Evolutionary conservation across 768 basidiomycete genomes (phyloP).

Genomic region (Xanthoconium stramineum): DNA sequence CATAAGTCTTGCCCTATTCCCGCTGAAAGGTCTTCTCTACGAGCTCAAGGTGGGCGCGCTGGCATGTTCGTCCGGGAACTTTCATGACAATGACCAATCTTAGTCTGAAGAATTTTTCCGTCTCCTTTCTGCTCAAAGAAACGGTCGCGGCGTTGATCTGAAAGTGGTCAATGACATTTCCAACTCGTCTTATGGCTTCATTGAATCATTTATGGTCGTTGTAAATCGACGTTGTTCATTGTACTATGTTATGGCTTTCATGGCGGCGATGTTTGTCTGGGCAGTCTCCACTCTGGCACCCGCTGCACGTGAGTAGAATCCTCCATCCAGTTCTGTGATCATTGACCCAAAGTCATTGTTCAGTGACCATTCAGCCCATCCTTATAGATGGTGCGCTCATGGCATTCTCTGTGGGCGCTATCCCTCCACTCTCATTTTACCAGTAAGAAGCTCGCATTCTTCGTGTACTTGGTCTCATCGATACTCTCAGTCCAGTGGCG

Average conservation of each 20-base stretch:
- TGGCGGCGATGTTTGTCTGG: conserved; percentile 8
- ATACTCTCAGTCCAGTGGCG: conserved; percentile 6
- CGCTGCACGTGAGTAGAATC: conserved; percentile 10
- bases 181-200: conserved; percentile 5
- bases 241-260: conserved; percentile 5
- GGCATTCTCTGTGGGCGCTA: conserved; percentile 15
- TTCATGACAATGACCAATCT: background rate
- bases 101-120: conserved; percentile 21
- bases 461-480: background rate
- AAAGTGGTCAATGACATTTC: conserved; percentile 15
- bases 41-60: conserved; percentile 9
- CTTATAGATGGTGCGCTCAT: conserved; percentile 11
- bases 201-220: conserved; percentile 1
- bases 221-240: conserved; percentile 3
- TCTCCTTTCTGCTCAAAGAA: conserved; percentile 5
- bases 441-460: background rate
- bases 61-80: too few relatives aligned
- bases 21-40: conserved; percentile 7
- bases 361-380: conserved; percentile 14
- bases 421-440: conserved; percentile 7
- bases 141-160: conserved; percentile 4
- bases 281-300: conserved; percentile 7
- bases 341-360: background rate
- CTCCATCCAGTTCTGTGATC: background rate
- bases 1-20: conserved; percentile 12